These are phyloP conservation scores for Boletellus sp. DNA, from an alignment of 768 basidiomycete genomes.

Conservation along the genomic window DNA sequence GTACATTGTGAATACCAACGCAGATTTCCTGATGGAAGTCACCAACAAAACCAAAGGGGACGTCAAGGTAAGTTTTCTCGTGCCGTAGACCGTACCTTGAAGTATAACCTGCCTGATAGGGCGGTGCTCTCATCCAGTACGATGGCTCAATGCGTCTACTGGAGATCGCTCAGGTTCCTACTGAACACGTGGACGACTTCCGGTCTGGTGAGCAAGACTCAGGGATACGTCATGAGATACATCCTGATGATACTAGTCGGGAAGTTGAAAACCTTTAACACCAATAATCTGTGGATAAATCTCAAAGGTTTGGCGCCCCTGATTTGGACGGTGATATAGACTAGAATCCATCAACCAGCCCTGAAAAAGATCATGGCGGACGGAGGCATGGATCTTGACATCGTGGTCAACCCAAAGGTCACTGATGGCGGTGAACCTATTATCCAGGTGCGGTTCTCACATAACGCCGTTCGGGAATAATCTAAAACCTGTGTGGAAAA, in stretches of 20 bases:
- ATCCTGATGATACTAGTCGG: slow-evolving; percentile 43
- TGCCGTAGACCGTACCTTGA: neutral
- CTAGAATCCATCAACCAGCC: slow-evolving; percentile 40
- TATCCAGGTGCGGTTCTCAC: slow-evolving; percentile 52
- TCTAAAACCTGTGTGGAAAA: neutral
- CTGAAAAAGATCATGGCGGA: slow-evolving; percentile 87
- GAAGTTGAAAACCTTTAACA: slow-evolving; percentile 94
- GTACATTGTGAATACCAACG: slow-evolving; percentile 77
- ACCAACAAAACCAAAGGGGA: slow-evolving; percentile 97
- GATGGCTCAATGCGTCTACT: slow-evolving; percentile 67
- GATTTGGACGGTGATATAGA: neutral
- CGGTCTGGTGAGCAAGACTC: slow-evolving; percentile 46
- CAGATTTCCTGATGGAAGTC: slow-evolving; percentile 93
- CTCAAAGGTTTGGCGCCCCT: slow-evolving; percentile 52
- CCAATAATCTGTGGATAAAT: slow-evolving; percentile 80
- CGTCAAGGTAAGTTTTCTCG: slow-evolving; percentile 37
- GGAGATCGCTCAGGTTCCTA: slow-evolving; percentile 72
- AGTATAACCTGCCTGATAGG: slow-evolving; percentile 35
- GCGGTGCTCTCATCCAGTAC: slow-evolving; percentile 88
- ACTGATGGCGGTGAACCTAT: slow-evolving; percentile 84
- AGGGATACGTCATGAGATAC: neutral
- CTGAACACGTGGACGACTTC: slow-evolving; percentile 71
- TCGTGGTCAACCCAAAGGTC: slow-evolving; percentile 89
- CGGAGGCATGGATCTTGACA: slow-evolving; percentile 87
- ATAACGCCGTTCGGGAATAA: slow-evolving; percentile 4